These are phyloP conservation scores for Physcia stellaris DNA, from an alignment of 495 filamentous ascomycete species.

Conservation along the genomic window DNA sequence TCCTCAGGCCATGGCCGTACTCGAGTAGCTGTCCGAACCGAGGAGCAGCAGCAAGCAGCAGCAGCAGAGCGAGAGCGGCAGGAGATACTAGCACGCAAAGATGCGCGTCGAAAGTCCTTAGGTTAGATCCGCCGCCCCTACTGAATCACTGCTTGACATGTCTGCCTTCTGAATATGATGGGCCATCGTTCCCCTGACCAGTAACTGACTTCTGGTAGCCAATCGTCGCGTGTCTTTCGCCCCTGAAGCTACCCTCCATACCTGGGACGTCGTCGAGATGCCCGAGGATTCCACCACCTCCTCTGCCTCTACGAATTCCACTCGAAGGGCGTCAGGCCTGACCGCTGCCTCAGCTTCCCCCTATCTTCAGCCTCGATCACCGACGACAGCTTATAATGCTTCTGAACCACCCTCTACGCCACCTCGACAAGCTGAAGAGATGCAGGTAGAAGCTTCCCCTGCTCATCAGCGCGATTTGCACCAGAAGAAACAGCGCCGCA, in stretches of 20 bases:
- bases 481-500: conserved; percentile 49
- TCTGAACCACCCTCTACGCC: conserved; percentile 53
- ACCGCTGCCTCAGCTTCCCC: conserved; percentile 29
- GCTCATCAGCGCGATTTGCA: conserved; percentile 55
- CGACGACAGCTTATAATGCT: conserved; percentile 28
- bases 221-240: conserved; percentile 95
- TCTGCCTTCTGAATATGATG: conserved; percentile 11
- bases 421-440: conserved; percentile 46
- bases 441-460: conserved; percentile 47
- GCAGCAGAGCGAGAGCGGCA: conserved; percentile 55
- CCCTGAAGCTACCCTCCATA: conserved; percentile 92
- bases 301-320: conserved; percentile 56
- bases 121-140: conserved; percentile 22
- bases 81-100: conserved; percentile 57
- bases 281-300: conserved; percentile 78
- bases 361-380: conserved; percentile 29
- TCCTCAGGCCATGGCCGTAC: conserved; percentile 27
- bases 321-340: conserved; percentile 53
- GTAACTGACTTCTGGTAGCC: conserved; percentile 26
- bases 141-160: neutral
- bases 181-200: too few relatives aligned
- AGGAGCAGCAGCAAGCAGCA: conserved; percentile 69
- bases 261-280: conserved; percentile 90
- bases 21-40: conserved; percentile 42
- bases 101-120: conserved; percentile 81